Percentiles rank a stretch among this genome's conserved stretches.
These are phyloP conservation scores for Aegilops umbellulata DNA, from an alignment of 176 grass and related monocot genomes.

Conservation along the genomic window DNA sequence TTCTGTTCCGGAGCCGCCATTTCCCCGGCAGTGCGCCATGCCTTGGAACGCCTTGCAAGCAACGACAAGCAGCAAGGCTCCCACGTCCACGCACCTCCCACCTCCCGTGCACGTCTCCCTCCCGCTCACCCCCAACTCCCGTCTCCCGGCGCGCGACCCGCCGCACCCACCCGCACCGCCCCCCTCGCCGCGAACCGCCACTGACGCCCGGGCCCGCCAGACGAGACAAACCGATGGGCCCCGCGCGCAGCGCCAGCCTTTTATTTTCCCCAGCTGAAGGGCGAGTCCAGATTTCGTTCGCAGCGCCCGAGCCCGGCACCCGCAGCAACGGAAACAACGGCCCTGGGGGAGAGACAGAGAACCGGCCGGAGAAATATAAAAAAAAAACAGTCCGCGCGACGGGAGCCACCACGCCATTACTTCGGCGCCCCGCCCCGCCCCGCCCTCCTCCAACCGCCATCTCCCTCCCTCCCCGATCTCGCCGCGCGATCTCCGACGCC, in stretches of 20 bases:
- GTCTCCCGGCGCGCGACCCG: neutral
- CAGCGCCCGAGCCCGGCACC: neutral
- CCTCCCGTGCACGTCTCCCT: constrained; percentile 4
- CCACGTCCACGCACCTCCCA: neutral
- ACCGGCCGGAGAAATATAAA: neutral
- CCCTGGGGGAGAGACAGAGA: neutral
- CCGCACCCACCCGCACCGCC: neutral
- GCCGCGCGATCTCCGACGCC: neutral
- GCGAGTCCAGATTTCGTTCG: neutral
- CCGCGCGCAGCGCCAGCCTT: neutral
- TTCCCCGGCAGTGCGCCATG: neutral
- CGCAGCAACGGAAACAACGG: constrained; percentile 44
- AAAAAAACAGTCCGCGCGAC: constrained; percentile 30
- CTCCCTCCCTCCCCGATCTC: neutral
- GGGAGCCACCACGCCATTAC: neutral
- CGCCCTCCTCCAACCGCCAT: neutral
- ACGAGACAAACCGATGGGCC: neutral
- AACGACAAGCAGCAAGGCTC: neutral
- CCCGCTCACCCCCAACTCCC: neutral
- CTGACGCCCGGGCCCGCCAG: neutral
- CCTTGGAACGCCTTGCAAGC: constrained; percentile 25
- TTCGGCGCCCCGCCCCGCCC: constrained; percentile 5
- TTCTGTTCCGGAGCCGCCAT: neutral
- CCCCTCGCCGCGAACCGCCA: neutral
- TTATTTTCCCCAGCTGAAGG: neutral